Evolutionary conservation across 257 asterid species (phyloP).

Genomic region (Solanum virginianum): DNA sequence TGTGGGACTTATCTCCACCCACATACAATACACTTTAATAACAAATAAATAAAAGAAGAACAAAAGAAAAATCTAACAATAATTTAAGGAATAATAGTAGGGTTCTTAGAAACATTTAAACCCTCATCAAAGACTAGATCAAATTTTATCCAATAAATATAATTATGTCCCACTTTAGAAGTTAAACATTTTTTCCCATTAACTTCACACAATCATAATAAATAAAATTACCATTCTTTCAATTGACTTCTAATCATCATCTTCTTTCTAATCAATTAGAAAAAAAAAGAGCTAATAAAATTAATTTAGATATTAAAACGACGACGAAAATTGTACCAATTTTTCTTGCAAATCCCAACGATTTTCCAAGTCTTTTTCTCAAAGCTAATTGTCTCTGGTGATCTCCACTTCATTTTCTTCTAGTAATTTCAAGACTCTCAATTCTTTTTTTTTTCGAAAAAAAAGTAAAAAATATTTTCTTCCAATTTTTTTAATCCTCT

Average conservation of each 20-base stretch:
- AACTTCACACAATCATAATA: not conserved
- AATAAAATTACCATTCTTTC: not conserved
- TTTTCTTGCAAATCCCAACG: constrained; percentile 5
- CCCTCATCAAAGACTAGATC: not conserved
- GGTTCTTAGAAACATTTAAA: not conserved
- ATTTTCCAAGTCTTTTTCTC: constrained; percentile 6
- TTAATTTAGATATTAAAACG: not conserved
- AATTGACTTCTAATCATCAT: not conserved
- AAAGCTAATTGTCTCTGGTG: not conserved
- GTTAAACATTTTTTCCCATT: not conserved
- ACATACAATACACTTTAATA: not conserved
- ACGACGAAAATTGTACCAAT: constrained; percentile 5
- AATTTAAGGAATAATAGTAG: not conserved
- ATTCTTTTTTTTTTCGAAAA: not conserved
- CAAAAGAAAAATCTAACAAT: not conserved
- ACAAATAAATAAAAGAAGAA: not conserved
- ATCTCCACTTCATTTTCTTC: not conserved
- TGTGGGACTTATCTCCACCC: not conserved
- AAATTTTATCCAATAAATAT: not conserved
- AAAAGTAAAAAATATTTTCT: not conserved
- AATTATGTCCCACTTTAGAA: not conserved
- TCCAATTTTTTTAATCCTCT: not conserved
- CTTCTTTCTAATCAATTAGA: not conserved
- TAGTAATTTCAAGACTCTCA: not conserved
- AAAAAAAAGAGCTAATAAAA: not conserved